Evolutionary conservation across 768 basidiomycete genomes (phyloP).

Genomic region (Leccinum longicurvipes): DNA sequence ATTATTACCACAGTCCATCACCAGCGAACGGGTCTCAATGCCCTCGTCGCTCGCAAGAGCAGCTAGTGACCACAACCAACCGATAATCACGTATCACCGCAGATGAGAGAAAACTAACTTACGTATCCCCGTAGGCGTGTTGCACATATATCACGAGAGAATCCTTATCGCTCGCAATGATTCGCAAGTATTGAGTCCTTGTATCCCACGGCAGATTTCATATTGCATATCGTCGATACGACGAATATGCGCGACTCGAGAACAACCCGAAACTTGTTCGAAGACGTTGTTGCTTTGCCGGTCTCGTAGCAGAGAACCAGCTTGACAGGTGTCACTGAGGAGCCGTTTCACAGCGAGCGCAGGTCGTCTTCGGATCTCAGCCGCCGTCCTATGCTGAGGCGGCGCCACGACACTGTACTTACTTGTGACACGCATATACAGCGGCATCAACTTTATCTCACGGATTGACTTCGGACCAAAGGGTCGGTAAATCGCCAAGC

Average conservation of each 20-base stretch:
- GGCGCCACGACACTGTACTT: neutral
- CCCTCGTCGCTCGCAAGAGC: neutral
- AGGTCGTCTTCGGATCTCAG: neutral
- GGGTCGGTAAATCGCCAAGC: neutral
- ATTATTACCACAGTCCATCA: too few species aligned
- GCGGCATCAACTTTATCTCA: neutral
- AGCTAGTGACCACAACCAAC: neutral
- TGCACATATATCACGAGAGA: constrained; percentile 6
- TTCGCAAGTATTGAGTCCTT: neutral
- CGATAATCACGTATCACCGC: neutral
- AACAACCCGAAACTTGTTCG: constrained; percentile 2
- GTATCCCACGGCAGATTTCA: neutral
- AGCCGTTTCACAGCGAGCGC: constrained; percentile 3
- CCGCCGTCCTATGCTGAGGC: neutral
- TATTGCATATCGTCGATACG: neutral
- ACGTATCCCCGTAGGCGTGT: constrained; percentile 2
- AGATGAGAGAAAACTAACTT: constrained; percentile 2
- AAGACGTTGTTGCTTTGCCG: neutral
- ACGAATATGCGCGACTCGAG: neutral
- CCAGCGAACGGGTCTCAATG: neutral
- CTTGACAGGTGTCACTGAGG: constrained; percentile 7
- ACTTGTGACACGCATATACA: neutral
- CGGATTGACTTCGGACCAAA: neutral
- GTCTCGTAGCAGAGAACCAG: neutral
- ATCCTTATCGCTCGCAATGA: constrained; percentile 11